Evolutionary conservation across 2,329 filamentous ascomycete genomes (phyloP).

Genomic region (Aureobasidium namibiae): DNA sequence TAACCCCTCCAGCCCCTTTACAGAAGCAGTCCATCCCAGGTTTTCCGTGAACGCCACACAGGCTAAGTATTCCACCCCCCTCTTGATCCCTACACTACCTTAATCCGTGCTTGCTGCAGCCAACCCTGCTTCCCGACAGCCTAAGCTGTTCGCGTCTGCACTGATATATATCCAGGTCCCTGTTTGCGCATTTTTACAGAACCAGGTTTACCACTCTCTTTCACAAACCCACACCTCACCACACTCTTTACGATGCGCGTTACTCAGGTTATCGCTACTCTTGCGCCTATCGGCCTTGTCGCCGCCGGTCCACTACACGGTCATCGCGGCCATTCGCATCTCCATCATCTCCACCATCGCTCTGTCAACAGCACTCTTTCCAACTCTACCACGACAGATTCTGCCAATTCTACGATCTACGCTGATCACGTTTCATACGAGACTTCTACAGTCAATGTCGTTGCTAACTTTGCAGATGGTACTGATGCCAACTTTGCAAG

Average conservation of each 20-base stretch:
- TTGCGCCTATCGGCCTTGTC: background rate
- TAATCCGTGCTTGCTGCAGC: conserved; percentile 9
- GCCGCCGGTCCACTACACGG: conserved; percentile 1
- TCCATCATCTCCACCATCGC: conserved; percentile 10
- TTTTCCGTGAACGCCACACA: conserved; percentile 8
- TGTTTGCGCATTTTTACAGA: conserved; percentile 9
- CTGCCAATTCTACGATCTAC: background rate
- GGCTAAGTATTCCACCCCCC: conserved; percentile 10
- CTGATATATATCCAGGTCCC: conserved; percentile 12
- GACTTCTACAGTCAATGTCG: conserved; percentile 11
- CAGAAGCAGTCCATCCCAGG: conserved; percentile 6
- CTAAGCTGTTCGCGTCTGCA: conserved; percentile 10
- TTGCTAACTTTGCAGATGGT: conserved; percentile 2
- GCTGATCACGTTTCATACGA: conserved; percentile 4
- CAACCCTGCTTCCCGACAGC: background rate
- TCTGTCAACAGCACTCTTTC: background rate
- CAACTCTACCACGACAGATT: background rate
- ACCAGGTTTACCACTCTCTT: conserved; percentile 7
- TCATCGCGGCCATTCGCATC: conserved; percentile 2
- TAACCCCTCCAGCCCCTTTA: conserved; percentile 13
- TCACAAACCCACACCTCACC: background rate
- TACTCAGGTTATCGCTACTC: background rate
- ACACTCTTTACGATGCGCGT: conserved; percentile 11
- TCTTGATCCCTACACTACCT: conserved; percentile 7
- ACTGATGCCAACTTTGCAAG: conserved; percentile 1